Conservation (phyloP, 2,329 filamentous ascomycete genomes). For the Aaosphaeria pasadenensis region DNA sequence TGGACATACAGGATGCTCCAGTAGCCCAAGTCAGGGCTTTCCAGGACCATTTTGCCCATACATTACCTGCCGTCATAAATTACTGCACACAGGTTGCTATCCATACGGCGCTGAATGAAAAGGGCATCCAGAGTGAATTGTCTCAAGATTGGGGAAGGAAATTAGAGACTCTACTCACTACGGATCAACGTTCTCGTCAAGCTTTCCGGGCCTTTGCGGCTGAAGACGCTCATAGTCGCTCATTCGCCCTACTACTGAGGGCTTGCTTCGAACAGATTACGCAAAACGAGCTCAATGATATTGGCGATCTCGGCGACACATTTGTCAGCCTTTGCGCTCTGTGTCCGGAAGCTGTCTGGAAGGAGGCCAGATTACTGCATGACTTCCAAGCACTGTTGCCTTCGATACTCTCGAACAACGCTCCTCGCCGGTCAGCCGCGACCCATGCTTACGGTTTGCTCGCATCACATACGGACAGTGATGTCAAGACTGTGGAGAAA, state of each 20-base stretch:
- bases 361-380: slow-evolving; percentile 23
- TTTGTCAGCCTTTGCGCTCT: slow-evolving; percentile 57
- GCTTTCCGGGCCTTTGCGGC: slow-evolving; percentile 54
- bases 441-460: slow-evolving; percentile 75
- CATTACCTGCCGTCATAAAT: slow-evolving; percentile 66
- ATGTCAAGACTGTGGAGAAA: slow-evolving; percentile 40
- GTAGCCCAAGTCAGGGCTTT: slow-evolving; percentile 28
- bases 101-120: slow-evolving; percentile 52
- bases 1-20: slow-evolving; percentile 22
- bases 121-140: slow-evolving; percentile 49
- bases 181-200: slow-evolving; percentile 63
- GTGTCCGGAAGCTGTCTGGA: slow-evolving; percentile 47
- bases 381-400: slow-evolving; percentile 52
- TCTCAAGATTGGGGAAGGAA: slow-evolving; percentile 84
- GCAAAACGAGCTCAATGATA: slow-evolving; percentile 37
- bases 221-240: slow-evolving; percentile 27
- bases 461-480: slow-evolving; percentile 57
- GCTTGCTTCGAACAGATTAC: slow-evolving; percentile 46
- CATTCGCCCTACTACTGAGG: slow-evolving; percentile 42
- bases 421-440: slow-evolving; percentile 62
- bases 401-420: slow-evolving; percentile 68
- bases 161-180: slow-evolving; percentile 69
- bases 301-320: slow-evolving; percentile 46
- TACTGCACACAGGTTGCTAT: slow-evolving; percentile 65
- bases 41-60: slow-evolving; percentile 39